Conservation (phyloP, 495 filamentous ascomycete genomes). For the Hypomontagnella monticulosa region DNA sequence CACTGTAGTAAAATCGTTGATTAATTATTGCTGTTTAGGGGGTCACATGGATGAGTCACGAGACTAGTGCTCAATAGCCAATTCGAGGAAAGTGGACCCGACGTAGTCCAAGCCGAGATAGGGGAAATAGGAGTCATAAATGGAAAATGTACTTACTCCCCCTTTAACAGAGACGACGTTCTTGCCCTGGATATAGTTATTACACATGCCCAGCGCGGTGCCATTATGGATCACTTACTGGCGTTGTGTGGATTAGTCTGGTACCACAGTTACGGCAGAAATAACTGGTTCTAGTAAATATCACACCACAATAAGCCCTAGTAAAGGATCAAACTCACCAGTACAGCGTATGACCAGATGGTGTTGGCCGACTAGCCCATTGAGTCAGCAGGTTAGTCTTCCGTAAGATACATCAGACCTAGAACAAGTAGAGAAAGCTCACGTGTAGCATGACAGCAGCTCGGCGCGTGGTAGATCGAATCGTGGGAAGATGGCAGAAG, state of each 20-base stretch:
- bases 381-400: neutral
- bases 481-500: constrained; percentile 71
- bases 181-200: constrained; percentile 49
- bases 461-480: constrained; percentile 61
- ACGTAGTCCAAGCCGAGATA: no score
- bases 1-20: constrained; percentile 42
- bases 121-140: no score
- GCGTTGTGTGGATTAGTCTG: constrained; percentile 64
- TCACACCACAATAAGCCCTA: neutral
- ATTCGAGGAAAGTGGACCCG: no score
- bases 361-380: constrained; percentile 47
- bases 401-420: neutral
- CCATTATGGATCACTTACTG: constrained; percentile 43
- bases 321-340: constrained; percentile 45
- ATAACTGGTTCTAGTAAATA: constrained; percentile 50
- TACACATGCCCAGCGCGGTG: neutral
- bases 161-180: constrained; percentile 68
- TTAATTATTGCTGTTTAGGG: constrained; percentile 1
- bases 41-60: neutral
- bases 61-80: neutral
- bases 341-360: constrained; percentile 58
- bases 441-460: constrained; percentile 59
- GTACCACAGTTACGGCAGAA: constrained; percentile 71
- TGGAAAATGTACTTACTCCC: constrained; percentile 44
- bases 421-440: constrained; percentile 33